phyloP scores from a whole-genome alignment of 75 land plant species.

The Isoetes taiwanensis region DNA sequence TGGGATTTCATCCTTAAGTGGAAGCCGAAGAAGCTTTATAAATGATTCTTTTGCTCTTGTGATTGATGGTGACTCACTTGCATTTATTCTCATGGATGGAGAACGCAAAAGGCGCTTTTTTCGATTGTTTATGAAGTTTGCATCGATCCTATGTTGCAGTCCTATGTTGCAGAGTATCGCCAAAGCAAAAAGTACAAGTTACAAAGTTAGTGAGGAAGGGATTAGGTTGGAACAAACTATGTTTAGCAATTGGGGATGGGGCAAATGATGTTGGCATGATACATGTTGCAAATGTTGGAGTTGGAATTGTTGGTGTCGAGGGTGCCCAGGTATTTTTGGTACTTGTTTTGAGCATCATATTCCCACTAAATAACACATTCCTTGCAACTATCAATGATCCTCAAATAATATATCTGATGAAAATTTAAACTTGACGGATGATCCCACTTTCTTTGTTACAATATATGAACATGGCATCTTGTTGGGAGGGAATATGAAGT shows the following conservation, averaged over 20 bases:
- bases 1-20: too few species aligned
- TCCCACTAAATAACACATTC: too few species aligned
- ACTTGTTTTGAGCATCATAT: too few species aligned
- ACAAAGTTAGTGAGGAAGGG: constrained; percentile 2
- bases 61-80: constrained; percentile 3
- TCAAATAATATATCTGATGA: too few species aligned
- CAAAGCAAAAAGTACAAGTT: neutral
- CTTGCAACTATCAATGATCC: too few species aligned
- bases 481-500: too few species aligned
- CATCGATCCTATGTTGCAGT: too few species aligned
- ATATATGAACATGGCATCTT: too few species aligned
- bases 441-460: too few species aligned
- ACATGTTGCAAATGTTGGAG: constrained; percentile 3
- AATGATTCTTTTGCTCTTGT: constrained; percentile 1
- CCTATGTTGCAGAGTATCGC: neutral
- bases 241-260: constrained; percentile 3
- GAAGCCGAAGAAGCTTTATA: neutral
- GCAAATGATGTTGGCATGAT: constrained; percentile 7
- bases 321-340: constrained; percentile 9
- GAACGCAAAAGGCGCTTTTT: too few species aligned
- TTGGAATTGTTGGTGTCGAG: constrained; percentile 4
- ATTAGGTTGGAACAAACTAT: neutral
- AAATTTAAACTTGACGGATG: too few species aligned
- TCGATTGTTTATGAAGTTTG: too few species aligned
- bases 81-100: neutral